Conservation (phyloP, 2,329 filamentous ascomycete genomes). For the Ophiostoma himal-ulmi region DNA sequence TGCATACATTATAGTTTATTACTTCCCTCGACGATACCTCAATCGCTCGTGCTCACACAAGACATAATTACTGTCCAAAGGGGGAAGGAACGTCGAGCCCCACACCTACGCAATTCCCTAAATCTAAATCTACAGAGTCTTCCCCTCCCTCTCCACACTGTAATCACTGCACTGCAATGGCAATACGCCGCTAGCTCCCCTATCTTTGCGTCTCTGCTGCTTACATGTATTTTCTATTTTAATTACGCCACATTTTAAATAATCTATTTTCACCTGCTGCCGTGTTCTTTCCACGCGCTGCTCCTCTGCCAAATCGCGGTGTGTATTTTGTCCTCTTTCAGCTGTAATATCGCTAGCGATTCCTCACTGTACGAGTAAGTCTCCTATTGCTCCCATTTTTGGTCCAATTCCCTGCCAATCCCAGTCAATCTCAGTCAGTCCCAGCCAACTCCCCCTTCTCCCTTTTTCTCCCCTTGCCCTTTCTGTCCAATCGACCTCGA, state of each 20-base stretch:
- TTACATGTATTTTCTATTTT: neutral
- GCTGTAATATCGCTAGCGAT: neutral
- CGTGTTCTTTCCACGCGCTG: slow-evolving; percentile 13
- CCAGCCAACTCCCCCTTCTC: neutral
- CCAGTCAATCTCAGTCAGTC: neutral
- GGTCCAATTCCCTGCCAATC: neutral
- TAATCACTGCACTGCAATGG: neutral
- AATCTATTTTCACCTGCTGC: neutral
- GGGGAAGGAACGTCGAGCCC: neutral
- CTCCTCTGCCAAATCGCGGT: neutral
- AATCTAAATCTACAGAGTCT: neutral
- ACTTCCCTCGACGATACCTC: neutral
- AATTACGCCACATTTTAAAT: neutral
- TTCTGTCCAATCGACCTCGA: neutral
- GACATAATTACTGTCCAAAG: neutral
- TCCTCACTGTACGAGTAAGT: neutral
- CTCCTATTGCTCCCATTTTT: neutral
- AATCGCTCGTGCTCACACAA: neutral
- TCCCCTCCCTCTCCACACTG: slow-evolving; percentile 7
- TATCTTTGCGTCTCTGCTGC: neutral
- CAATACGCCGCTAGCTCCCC: neutral
- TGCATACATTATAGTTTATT: too few relatives aligned
- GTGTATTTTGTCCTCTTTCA: neutral
- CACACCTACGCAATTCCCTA: slow-evolving; percentile 6
- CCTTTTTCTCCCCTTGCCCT: neutral